Evolutionary conservation across 164 flowering plant genomes (phyloP), one percentile per base, ranked within the genome.

Genomic region (Vitis riparia): DNA sequence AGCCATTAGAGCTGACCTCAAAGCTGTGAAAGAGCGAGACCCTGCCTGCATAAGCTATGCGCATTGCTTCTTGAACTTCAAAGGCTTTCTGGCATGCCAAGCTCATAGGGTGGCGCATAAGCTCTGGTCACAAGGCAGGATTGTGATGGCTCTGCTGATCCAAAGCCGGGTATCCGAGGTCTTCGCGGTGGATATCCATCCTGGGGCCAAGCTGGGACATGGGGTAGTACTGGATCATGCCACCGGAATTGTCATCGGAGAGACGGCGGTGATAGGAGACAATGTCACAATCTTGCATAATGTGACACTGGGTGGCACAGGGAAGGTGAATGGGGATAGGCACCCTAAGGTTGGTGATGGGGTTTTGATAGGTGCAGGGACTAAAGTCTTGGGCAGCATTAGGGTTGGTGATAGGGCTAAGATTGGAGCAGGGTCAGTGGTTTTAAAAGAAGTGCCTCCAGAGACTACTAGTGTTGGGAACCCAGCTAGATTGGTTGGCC

Each of bases 331-430:
- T 55, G 97, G 97, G 1, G 92, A 91, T 55, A 69, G 94, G 55
- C 94, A 91, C 62, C 97, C 97, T 0, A 91, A 91, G 78, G 88
- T 91, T 66, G 91, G 97, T 0, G 82, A 91, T 78, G 97, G 97
- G 58, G 97, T 91, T 2, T 75, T 91, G 78, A 85, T 91, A 4
- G 97, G 97, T 1, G 94, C 97, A 9, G 92, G 92, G 56, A 83
- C 90, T 57, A 85, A 83, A 71, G 79, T 91, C 7, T 69, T 91
- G 78, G 97, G 97, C 32, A 87, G 84, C 65, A 81, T 91, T 64
- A 82, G 29, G 71, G 78, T 91, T 68, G 97, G 90, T 8, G 90
- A 89, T 19, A 94, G 94, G 0, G 94, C 97, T 7, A 89, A 91
- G 66, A 83, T 91, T 78, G 97, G 97, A 0, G 92, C 94, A 16